Conservation (phyloP, 2,329 filamentous ascomycete species). For the Trichophyton simii region DNA sequence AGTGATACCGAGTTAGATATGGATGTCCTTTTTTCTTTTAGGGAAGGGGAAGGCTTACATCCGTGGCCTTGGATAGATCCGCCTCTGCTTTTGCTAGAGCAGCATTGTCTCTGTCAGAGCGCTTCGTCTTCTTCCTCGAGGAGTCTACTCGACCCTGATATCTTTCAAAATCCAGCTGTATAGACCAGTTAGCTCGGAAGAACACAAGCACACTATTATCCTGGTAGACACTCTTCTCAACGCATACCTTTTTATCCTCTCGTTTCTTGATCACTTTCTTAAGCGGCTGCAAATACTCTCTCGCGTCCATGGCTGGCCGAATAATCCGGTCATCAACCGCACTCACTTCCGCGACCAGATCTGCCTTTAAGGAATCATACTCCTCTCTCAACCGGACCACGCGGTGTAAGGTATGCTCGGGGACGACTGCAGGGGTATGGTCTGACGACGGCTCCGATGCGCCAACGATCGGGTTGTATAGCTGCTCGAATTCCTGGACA, state of each 20-base stretch:
- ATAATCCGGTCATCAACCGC: slow-evolving; percentile 60
- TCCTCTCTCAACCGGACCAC: slow-evolving; percentile 52
- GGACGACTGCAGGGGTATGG: slow-evolving; percentile 48
- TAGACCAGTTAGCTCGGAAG: background rate
- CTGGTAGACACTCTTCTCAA: background rate
- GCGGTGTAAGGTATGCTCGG: slow-evolving; percentile 49
- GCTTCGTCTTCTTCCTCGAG: slow-evolving; percentile 55
- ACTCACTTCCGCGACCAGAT: slow-evolving; percentile 57
- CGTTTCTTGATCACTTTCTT: slow-evolving; percentile 76
- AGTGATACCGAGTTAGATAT: slow-evolving; percentile 10
- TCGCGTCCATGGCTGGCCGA: slow-evolving; percentile 55
- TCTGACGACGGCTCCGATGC: slow-evolving; percentile 46
- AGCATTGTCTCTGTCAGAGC: slow-evolving; percentile 60
- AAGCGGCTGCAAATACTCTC: slow-evolving; percentile 55
- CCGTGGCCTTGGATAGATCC: slow-evolving; percentile 53
- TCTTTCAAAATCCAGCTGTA: slow-evolving; percentile 62
- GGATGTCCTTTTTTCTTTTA: background rate
- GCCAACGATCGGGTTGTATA: slow-evolving; percentile 66
- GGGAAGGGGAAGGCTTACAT: slow-evolving; percentile 36
- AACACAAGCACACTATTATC: too few relatives aligned
- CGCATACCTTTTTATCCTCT: slow-evolving; percentile 56
- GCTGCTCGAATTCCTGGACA: slow-evolving; percentile 53
- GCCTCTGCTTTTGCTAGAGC: slow-evolving; percentile 57
- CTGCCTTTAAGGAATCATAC: slow-evolving; percentile 58
- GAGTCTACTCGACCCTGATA: slow-evolving; percentile 59